A percentile compares a stretch with the other conserved stretches of the same genome.
Evolutionary conservation across 2,329 filamentous ascomycete species (phyloP).

Genomic region (Aquanectria penicillioides): DNA sequence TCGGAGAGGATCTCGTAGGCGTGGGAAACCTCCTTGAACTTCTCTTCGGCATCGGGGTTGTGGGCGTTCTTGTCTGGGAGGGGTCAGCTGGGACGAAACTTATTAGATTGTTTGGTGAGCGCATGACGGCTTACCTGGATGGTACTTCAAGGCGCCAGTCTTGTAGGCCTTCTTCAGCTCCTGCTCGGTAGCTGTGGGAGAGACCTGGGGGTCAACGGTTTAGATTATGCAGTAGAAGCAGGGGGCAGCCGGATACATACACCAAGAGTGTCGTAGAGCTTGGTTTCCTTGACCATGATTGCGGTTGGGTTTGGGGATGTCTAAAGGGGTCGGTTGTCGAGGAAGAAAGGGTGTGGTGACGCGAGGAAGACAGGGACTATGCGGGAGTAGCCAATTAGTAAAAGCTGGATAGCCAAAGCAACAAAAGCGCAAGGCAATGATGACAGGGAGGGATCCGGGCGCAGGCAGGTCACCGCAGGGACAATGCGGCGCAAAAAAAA

Average conservation of each 20-base stretch:
- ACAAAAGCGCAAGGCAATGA: not conserved
- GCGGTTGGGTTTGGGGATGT: constrained; percentile 23
- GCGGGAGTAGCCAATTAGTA: constrained; percentile 33
- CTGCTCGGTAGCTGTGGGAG: constrained; percentile 81
- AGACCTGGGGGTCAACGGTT: constrained; percentile 66
- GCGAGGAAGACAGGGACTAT: constrained; percentile 28
- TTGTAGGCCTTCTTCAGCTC: constrained; percentile 95
- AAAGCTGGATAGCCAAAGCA: not conserved
- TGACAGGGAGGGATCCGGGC: not conserved
- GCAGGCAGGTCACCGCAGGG: constrained; percentile 3
- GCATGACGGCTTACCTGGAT: constrained; percentile 75
- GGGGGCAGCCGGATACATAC: constrained; percentile 59
- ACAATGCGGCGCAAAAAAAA: constrained; percentile 5
- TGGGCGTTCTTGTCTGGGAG: constrained; percentile 90
- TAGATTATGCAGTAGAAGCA: constrained; percentile 20
- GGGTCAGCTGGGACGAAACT: constrained; percentile 25
- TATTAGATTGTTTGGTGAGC: not conserved
- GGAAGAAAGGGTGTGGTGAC: constrained; percentile 16
- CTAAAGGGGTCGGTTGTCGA: constrained; percentile 14
- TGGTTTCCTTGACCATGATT: constrained; percentile 82
- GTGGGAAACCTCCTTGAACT: constrained; percentile 97
- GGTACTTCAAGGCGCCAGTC: constrained; percentile 82
- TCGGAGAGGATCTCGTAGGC: constrained; percentile 97
- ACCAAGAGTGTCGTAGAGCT: constrained; percentile 81
- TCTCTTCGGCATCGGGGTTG: constrained; percentile 92